Base-by-base conservation (phyloP, 495 filamentous ascomycete genomes). In the Penicillium crystallinum region DNA sequence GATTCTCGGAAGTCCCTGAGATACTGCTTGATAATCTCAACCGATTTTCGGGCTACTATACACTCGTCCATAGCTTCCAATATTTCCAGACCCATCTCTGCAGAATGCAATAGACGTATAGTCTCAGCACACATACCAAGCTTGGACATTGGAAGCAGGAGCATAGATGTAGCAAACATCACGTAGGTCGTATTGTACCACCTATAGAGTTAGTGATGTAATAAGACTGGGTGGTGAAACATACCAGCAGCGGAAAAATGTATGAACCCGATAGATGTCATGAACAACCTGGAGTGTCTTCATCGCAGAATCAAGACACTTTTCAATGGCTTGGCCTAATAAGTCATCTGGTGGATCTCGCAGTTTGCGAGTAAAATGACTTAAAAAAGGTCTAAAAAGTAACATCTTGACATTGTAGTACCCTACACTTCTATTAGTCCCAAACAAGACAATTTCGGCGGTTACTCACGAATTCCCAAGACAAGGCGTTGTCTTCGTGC, bases 181-280 rank as follows among this genome's bases (percentile, higher is more conserved):
- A 74, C 64, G 36, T 73, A 74, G 3, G 71, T 74, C 41, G 68
- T 71, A 49, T 74, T 74, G 43, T 74, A 75, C 71, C 71, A 75
- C 71, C 71, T 72, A 22, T 14, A 11, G 7, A n/a, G 43, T 52
- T 11, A 58, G 38, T 4, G 11, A 33, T 6, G 11, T 2, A 21
- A 23, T 21, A 27, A 21, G 17, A 19, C 6, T 11, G 4, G 1
- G 6, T 8, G 30, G 23, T 31, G 25, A 9, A 40, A 50, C 62
- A 9, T 58, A 73, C 69, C 71, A 74, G 57, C 68, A 72, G 17
- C 70, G 65, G 62, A 75, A 75, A 41, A 75, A 73, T 7, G 65
- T 67, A 46, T 75, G 68, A 2, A 69, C 55, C 14, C 68, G 67
- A 30, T 70, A 75, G 15, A 71, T 72, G 22, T 75, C 71, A 33